Base-by-base conservation (phyloP, 2,329 filamentous ascomycete species). In the Penicillium janthinellum region DNA sequence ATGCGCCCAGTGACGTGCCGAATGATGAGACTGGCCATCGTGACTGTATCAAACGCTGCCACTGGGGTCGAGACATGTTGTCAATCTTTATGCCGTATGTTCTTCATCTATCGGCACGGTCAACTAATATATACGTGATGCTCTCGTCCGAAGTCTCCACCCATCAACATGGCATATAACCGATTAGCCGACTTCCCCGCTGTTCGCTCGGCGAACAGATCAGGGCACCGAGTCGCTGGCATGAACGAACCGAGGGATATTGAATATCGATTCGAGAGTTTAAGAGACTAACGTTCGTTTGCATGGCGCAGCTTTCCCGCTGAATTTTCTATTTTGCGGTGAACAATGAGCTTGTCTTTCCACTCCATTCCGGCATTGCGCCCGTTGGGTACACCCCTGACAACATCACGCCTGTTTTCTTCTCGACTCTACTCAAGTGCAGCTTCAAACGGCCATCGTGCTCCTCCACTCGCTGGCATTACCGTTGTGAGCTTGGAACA, bases 121-220 rank as follows among this genome's bases (percentile, higher is more conserved):
- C 5, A 20, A 17, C 17, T 39, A 34, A 53, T 49, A 53, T 41
- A 44, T 53, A 38, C 17, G 20, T 4, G n/a, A 59, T 54, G 57
- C 31, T 44, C 47, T 22, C 38, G 47, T 49, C 28, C 34, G 12
- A 17, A 17, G 4, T 37, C 38, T 4, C 39, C 41, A 35, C 34
- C 15, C 6, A 25, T 6, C 39, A 17, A 17, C 17, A 44, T 5
- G n/a, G 4, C 60, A 61, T 60, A 57, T 53, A 65, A 54, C 63
- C 64, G 63, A 66, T 42, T 65, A 50, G 58, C 25, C 17, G 53
- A 57, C 72, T 70, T 42, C 42, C 1, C 95, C 86, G 0, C 90
- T 90, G 12, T 89, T 89, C 34, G 81, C 0, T 90, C 89, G 8
- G 91, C 91, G 90, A 95, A 15, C 35, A 10, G 20, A 20, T n/a